Percentiles rank a stretch among this genome's conserved stretches.
These are phyloP conservation scores for Yamadazyma akitaensis DNA, from an alignment of 805 yeast species.

Conservation along the genomic window DNA sequence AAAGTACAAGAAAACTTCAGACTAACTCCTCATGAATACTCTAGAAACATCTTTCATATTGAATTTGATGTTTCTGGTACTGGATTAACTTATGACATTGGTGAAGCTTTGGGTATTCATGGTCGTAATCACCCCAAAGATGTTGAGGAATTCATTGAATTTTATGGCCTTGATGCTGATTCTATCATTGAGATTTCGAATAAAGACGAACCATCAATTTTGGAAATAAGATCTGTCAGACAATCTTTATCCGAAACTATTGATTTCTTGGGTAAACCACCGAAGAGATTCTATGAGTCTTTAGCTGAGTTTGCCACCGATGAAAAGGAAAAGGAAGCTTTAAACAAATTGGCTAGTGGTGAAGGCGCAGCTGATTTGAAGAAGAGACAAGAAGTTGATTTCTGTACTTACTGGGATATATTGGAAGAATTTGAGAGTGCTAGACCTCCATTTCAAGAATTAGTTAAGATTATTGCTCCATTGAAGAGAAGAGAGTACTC, in stretches of 20 bases:
- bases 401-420: slow-evolving; percentile 75
- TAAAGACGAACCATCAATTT: slow-evolving; percentile 52
- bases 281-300: slow-evolving; percentile 87
- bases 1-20: slow-evolving; percentile 90
- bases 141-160: slow-evolving; percentile 65
- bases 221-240: slow-evolving; percentile 77
- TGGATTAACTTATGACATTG: slow-evolving; percentile 86
- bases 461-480: slow-evolving; percentile 73
- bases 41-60: slow-evolving; percentile 93
- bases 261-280: slow-evolving; percentile 92
- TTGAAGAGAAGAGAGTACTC: slow-evolving; percentile 97
- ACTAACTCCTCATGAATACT: slow-evolving; percentile 84
- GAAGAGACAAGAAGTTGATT: slow-evolving; percentile 80
- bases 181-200: slow-evolving; percentile 69
- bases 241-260: slow-evolving; percentile 78
- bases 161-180: slow-evolving; percentile 70
- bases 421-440: slow-evolving; percentile 78
- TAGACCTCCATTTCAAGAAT: slow-evolving; percentile 67
- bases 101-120: slow-evolving; percentile 95
- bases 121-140: slow-evolving; percentile 71
- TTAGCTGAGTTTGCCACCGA: slow-evolving; percentile 72
- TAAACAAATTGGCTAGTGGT: slow-evolving; percentile 64
- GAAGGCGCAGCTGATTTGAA: slow-evolving; percentile 86
- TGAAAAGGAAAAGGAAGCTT: slow-evolving; percentile 57
- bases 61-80: slow-evolving; percentile 92